phyloP scores from a whole-genome alignment of 495 filamentous ascomycete genomes.

The Neurospora sp. region DNA sequence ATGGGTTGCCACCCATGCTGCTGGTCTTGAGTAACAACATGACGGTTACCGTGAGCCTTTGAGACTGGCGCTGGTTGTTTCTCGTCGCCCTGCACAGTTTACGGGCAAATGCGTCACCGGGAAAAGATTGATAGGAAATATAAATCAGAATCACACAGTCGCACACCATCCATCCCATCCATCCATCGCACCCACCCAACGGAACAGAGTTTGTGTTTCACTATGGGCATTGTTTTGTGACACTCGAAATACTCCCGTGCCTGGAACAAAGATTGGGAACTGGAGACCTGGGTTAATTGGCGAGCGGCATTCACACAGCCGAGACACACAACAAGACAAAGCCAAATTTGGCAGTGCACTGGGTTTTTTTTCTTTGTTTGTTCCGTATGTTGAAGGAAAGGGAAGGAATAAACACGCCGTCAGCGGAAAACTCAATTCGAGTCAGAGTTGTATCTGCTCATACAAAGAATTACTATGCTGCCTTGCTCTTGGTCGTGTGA shows the following conservation, averaged over 20 bases:
- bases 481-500: neutral
- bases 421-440: neutral
- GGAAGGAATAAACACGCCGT: neutral
- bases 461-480: neutral
- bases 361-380: neutral
- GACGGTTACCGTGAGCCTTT: conserved; percentile 81
- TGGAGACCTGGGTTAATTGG: neutral
- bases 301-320: neutral
- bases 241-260: neutral
- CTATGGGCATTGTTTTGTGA: neutral
- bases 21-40: conserved; percentile 84
- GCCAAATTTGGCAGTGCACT: neutral
- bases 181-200: neutral
- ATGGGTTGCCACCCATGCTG: conserved; percentile 57
- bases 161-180: neutral
- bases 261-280: neutral
- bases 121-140: neutral
- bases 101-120: neutral
- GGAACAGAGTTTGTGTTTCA: neutral
- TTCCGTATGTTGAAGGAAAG: neutral
- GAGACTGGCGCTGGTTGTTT: neutral
- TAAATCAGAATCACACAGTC: neutral
- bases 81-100: no score
- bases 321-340: neutral
- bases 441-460: neutral